Evolutionary conservation across 164 flowering plant genomes (phyloP).

Genomic region (Warburgia ugandensis): DNA sequence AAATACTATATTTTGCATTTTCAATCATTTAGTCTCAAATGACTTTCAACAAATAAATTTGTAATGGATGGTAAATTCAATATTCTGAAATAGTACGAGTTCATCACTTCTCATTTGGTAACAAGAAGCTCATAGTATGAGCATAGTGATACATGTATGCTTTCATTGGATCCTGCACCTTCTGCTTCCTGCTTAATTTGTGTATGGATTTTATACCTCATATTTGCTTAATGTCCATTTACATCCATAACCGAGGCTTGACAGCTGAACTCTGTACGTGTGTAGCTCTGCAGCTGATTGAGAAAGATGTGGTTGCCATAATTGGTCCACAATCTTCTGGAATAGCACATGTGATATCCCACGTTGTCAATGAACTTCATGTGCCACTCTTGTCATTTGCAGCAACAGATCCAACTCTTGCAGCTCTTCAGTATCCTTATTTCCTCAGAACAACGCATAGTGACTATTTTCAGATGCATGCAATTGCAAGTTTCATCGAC

Average conservation of each 20-base stretch:
- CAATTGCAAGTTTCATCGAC: constrained; percentile 62
- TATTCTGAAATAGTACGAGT: no score
- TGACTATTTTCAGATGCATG: constrained; percentile 78
- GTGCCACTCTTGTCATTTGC: constrained; percentile 78
- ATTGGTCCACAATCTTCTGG: constrained; percentile 93
- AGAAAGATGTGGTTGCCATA: constrained; percentile 59
- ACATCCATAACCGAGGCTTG: background rate
- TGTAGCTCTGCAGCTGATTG: constrained; percentile 76
- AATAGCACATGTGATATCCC: constrained; percentile 74
- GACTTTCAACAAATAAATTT: no score
- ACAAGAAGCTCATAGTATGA: no score
- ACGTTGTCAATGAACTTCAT: constrained; percentile 62
- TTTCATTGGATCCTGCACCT: no score
- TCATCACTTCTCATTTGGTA: no score
- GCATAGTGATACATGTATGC: no score
- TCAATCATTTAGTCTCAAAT: no score
- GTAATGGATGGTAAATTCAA: no score
- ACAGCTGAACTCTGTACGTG: background rate
- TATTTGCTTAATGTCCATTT: background rate
- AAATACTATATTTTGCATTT: no score
- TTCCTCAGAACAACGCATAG: constrained; percentile 70
- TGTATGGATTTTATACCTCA: background rate
- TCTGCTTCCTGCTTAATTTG: no score
- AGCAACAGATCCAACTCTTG: constrained; percentile 84
- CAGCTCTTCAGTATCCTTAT: constrained; percentile 69